Conservation (phyloP, 2,329 filamentous ascomycete genomes). For the Simplicillium aogashimaense region DNA sequence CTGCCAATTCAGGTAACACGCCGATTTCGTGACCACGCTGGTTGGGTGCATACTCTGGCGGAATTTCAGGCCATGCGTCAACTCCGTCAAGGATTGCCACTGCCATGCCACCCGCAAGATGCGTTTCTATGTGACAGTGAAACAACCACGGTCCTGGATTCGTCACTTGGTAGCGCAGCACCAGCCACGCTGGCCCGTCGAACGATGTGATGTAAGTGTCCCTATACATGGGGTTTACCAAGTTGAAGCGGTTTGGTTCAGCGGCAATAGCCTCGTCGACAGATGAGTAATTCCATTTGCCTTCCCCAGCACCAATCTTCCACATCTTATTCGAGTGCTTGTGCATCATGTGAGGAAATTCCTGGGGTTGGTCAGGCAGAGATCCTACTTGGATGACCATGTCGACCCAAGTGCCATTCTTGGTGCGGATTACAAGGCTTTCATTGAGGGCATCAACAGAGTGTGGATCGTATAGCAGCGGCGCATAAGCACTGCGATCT, state of each 20-base stretch:
- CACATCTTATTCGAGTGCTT: conserved; percentile 55
- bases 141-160: conserved; percentile 41
- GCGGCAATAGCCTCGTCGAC: conserved; percentile 40
- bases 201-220: conserved; percentile 26
- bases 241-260: conserved; percentile 43
- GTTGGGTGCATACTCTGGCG: conserved; percentile 21
- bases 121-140: conserved; percentile 40
- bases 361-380: conserved; percentile 22
- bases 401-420: conserved; percentile 42
- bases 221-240: conserved; percentile 41
- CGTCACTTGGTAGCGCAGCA: conserved; percentile 39
- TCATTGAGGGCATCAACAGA: conserved; percentile 18
- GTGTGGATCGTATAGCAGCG: conserved; percentile 35
- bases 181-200: conserved; percentile 28
- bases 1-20: too few species aligned
- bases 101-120: conserved; percentile 44
- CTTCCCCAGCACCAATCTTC: conserved; percentile 40
- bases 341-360: conserved; percentile 44
- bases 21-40: too few species aligned
- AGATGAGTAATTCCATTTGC: conserved; percentile 39
- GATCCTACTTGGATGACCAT: conserved; percentile 36
- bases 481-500: conserved; percentile 11
- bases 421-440: conserved; percentile 38
- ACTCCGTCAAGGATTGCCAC: conserved; percentile 39
- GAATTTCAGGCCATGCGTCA: conserved; percentile 31